Percentiles rank a stretch among this genome's conserved stretches.
Conservation (phyloP, 768 basidiomycete genomes). For the Tephrocybe sp. region DNA sequence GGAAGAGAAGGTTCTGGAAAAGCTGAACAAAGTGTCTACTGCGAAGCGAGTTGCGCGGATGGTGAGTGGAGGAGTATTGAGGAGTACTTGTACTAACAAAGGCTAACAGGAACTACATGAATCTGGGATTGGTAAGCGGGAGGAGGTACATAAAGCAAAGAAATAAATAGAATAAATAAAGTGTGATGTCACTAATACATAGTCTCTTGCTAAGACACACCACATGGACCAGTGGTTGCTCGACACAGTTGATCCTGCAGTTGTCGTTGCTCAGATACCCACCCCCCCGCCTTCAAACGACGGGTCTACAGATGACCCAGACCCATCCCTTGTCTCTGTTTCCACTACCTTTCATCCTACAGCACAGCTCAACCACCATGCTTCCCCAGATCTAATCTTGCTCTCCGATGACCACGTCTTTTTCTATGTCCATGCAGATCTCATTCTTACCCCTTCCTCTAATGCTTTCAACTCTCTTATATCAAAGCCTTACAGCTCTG, state of each 20-base stretch:
- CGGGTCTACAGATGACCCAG: constrained; percentile 38
- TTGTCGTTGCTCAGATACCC: constrained; percentile 47
- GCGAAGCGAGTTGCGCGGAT: constrained; percentile 93
- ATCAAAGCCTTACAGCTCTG: constrained; percentile 47
- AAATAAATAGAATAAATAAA: too few relatives aligned
- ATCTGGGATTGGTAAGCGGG: constrained; percentile 84
- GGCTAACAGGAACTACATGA: constrained; percentile 76
- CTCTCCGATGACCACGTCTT: constrained; percentile 76
- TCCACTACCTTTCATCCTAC: constrained; percentile 82
- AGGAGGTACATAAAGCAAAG: constrained; percentile 78
- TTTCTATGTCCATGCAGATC: constrained; percentile 73
- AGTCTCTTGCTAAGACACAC: constrained; percentile 34
- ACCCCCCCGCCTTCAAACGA: constrained; percentile 60
- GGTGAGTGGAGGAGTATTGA: constrained; percentile 46
- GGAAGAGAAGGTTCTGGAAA: constrained; percentile 80
- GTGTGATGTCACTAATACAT: constrained; percentile 15
- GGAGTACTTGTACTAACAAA: constrained; percentile 5
- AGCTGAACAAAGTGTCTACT: constrained; percentile 84
- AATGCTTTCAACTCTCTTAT: constrained; percentile 65
- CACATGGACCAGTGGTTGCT: constrained; percentile 58
- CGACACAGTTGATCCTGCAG: constrained; percentile 38
- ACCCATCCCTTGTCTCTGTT: constrained; percentile 59
- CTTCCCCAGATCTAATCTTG: constrained; percentile 62
- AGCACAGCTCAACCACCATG: constrained; percentile 46
- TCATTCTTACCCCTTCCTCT: constrained; percentile 55